A percentile compares a stretch with the other conserved stretches of the same genome.
phyloP scores from a whole-genome alignment of 495 filamentous ascomycete species.

The Apodospora peruviana region DNA sequence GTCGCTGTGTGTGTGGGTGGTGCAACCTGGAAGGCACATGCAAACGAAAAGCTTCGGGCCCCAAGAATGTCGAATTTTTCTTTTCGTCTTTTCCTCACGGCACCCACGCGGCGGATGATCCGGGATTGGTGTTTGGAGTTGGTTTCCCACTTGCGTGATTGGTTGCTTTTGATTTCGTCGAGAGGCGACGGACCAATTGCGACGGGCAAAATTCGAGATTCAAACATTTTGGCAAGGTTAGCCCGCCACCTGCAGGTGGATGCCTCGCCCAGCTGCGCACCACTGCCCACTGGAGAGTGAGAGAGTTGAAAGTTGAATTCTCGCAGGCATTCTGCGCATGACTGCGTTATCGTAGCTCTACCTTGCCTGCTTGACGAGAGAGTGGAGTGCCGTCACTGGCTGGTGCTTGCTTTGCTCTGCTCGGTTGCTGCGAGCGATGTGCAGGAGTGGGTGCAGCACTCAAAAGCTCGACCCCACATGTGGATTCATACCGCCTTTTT shows the following conservation, averaged over 20 bases:
- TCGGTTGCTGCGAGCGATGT: neutral
- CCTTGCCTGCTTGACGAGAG: neutral
- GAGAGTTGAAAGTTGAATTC: neutral
- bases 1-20: too few relatives aligned
- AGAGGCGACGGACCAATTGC: neutral
- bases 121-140: neutral
- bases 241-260: neutral
- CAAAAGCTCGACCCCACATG: slow-evolving; percentile 6
- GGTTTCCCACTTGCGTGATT: neutral
- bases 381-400: neutral
- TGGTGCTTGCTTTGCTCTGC: neutral
- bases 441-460: neutral
- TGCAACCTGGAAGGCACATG: too few relatives aligned
- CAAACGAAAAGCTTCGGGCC: neutral
- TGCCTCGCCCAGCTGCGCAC: neutral
- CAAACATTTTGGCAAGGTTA: neutral
- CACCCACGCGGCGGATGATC: neutral
- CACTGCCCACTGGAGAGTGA: too few relatives aligned
- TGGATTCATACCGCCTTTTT: slow-evolving; percentile 29
- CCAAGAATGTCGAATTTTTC: neutral
- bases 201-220: neutral
- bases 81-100: neutral
- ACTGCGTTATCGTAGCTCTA: neutral
- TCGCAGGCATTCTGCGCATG: neutral
- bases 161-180: neutral